Evolutionary conservation across 768 basidiomycete genomes (phyloP).

Genomic region (Saitozyma sp.): DNA sequence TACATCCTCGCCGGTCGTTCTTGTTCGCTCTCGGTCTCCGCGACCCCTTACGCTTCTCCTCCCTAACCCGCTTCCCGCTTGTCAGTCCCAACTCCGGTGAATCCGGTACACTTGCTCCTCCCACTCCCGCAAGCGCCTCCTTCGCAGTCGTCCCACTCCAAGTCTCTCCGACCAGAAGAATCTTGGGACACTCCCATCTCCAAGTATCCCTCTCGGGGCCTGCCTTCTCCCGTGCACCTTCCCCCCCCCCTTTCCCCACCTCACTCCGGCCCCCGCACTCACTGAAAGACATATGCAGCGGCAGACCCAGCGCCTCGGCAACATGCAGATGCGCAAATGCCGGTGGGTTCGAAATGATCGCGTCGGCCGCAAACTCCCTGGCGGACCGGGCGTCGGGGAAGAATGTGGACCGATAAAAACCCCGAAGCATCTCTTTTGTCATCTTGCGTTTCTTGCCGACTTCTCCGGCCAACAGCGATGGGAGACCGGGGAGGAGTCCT

Average conservation of each 20-base stretch:
- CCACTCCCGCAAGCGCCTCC: no score
- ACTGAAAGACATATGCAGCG: slow-evolving; percentile 52
- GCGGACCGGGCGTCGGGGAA: slow-evolving; percentile 21
- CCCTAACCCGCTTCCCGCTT: no score
- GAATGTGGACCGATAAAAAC: slow-evolving; percentile 30
- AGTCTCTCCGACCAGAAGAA: no score
- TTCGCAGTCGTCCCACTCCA: no score
- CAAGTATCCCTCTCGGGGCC: no score
- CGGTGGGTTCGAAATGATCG: slow-evolving; percentile 28
- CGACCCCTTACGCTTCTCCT: no score
- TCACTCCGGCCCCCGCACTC: slow-evolving; percentile 41
- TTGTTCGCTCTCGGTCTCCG: no score
- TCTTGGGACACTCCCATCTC: no score
- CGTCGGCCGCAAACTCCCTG: slow-evolving; percentile 28
- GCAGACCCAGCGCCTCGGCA: slow-evolving; percentile 29
- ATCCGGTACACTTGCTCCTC: no score
- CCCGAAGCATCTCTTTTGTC: slow-evolving; percentile 54
- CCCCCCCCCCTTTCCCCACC: slow-evolving; percentile 10
- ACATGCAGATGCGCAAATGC: slow-evolving; percentile 33
- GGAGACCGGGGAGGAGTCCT: slow-evolving; percentile 62
- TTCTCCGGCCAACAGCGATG: slow-evolving; percentile 63
- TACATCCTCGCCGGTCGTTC: no score
- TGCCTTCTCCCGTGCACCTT: no score
- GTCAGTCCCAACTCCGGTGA: no score
- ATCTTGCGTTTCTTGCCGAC: slow-evolving; percentile 61